Evolutionary conservation across 2,329 filamentous ascomycete species (phyloP), one percentile per base, ranked within the genome.

Genomic region (Botrytis paeoniae): DNA sequence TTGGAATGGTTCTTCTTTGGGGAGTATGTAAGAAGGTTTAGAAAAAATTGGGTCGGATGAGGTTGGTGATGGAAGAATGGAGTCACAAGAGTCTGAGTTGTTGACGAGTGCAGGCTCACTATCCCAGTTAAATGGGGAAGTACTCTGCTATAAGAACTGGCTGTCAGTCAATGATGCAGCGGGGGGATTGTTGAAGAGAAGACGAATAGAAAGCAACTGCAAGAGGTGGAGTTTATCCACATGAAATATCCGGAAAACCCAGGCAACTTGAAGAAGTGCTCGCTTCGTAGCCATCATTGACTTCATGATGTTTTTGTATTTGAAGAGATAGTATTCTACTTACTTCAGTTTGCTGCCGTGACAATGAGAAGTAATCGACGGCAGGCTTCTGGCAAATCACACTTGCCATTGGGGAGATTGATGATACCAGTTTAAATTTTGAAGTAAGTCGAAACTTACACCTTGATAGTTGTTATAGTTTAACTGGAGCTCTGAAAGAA

Each of bases 61-160:
- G 12, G 74, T 76, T 32, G 78, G 78, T 66, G 78, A 78, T 65
- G 78, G 72, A 60, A 79, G 71, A 22, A 75, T 75, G 20, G 78
- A 80, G 60, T 78, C 76, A 72, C 77, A 77, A 59, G 77, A 78
- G 70, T 79, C 78, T 18, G 78, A 76, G 45, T 72, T 75, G 48
- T 73, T 73, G 54, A 75, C 43, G 32, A 76, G 62, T 51, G 74
- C 73, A 63, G 77, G 64, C 60, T 73, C 70, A 69, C 77, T 76
- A 48, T 78, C 76, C 78, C 77, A 79, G 62, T 70, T 63, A 37
- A 73, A 75, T 37, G 70, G 57, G 29, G 77, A 75, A 45, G 72
- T 74, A 62, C 74, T 73, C 48, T 71, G 63, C 63, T 68, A 60
- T 60, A 59, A 51, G 9, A 60, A 39, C 12, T 35, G 18, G 12